Evolutionary conservation across 345 rosid species (phyloP).

Genomic region (Eucalyptus pauciflora): DNA sequence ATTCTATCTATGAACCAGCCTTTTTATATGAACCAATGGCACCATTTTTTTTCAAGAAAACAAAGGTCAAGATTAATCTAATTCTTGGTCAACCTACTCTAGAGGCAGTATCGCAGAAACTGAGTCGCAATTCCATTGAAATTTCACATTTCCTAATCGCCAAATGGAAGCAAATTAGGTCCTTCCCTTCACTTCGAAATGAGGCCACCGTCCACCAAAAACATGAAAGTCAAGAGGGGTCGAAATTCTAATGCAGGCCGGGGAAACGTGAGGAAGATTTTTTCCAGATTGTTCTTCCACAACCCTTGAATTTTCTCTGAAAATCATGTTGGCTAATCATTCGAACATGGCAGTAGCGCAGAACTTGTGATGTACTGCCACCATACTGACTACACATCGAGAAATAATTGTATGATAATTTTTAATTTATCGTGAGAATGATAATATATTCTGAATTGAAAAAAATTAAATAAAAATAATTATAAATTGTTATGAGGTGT

Average conservation of each 20-base stretch:
- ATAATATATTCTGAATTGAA: too few relatives aligned
- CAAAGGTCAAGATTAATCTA: neutral
- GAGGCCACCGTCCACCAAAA: neutral
- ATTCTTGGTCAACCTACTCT: neutral
- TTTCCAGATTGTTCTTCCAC: neutral
- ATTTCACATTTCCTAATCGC: neutral
- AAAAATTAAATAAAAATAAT: too few relatives aligned
- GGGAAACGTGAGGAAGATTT: neutral
- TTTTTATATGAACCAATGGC: neutral
- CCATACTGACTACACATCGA: neutral
- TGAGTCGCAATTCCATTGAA: neutral
- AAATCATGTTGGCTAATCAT: neutral
- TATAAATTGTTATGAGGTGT: too few relatives aligned
- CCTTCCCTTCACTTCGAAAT: neutral
- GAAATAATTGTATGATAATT: too few relatives aligned
- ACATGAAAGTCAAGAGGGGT: neutral
- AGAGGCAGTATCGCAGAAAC: neutral
- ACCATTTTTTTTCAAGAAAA: neutral
- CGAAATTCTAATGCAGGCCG: neutral
- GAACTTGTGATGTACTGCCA: neutral
- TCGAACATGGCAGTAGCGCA: neutral
- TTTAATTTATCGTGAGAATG: too few relatives aligned
- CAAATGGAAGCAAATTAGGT: neutral
- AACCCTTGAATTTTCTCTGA: neutral
- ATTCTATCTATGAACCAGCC: neutral